Conservation (phyloP, 129 eudicot genomes). For the Artemisia tridentata region DNA sequence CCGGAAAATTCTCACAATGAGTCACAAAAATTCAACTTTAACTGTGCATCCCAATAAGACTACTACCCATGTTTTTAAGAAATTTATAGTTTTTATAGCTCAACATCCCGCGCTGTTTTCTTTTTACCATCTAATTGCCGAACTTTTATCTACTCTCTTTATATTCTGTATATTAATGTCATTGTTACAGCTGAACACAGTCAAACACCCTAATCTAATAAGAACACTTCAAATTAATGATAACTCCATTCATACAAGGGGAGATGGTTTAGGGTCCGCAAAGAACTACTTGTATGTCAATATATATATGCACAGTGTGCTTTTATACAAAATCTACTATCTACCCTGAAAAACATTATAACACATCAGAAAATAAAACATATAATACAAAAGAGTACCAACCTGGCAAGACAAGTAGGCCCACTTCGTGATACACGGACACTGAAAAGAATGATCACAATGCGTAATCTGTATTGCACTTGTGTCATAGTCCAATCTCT, state of each 20-base stretch:
- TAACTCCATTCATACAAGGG: background rate
- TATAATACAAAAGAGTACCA: slow-evolving; percentile 12
- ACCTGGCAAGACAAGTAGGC: slow-evolving; percentile 93
- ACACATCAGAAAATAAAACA: slow-evolving; percentile 11
- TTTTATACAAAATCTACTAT: background rate
- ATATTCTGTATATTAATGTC: background rate
- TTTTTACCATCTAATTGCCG: background rate
- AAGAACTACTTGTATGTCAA: slow-evolving; percentile 2
- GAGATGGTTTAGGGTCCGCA: background rate
- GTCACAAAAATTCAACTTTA: too few relatives aligned
- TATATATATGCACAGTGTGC: background rate
- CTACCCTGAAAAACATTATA: background rate
- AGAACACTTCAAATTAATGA: slow-evolving; percentile 10
- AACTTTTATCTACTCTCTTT: background rate
- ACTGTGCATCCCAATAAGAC: background rate
- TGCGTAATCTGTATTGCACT: slow-evolving; percentile 80
- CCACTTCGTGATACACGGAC: slow-evolving; percentile 85
- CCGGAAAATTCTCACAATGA: too few relatives aligned
- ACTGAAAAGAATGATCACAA: slow-evolving; percentile 95
- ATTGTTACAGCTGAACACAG: background rate
- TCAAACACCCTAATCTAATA: background rate
- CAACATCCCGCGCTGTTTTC: background rate
- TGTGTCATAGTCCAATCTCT: slow-evolving; percentile 94
- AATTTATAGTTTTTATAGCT: slow-evolving; percentile 7
- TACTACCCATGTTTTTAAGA: background rate